Conservation (phyloP, 225 moss, liverwort and hornwort species). For the Climacium dendroides region DNA sequence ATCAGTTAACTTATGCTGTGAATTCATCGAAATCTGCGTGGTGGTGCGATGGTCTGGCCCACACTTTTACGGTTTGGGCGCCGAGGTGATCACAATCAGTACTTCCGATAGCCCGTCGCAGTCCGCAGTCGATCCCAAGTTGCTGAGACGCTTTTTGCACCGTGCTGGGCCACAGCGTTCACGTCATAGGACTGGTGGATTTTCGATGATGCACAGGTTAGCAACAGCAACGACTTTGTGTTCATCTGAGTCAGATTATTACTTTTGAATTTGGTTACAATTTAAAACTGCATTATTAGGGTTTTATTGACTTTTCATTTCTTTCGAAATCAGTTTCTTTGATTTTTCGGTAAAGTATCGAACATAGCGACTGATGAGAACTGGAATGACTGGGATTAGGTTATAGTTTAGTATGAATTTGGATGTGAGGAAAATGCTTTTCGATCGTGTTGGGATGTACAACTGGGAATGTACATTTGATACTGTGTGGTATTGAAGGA, state of each 20-base stretch:
- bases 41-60: slow-evolving; percentile 1
- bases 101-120: not conserved
- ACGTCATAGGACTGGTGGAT: not conserved
- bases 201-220: slow-evolving; percentile 19
- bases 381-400: not conserved
- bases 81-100: not conserved
- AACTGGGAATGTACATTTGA: not conserved
- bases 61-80: not conserved
- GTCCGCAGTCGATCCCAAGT: not conserved
- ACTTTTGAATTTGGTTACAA: not conserved
- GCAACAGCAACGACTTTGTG: not conserved
- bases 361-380: not conserved
- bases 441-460: not conserved
- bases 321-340: not conserved
- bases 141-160: not conserved
- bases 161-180: not conserved
- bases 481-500: not conserved
- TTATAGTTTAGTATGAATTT: not conserved
- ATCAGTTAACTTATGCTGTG: not conserved
- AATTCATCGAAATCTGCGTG: not conserved
- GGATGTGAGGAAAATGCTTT: not conserved
- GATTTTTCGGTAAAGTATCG: not conserved
- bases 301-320: not conserved
- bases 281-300: not conserved
- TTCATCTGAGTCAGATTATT: not conserved